Percentiles rank a stretch among this genome's conserved stretches.
Conservation (phyloP, 2,329 filamentous ascomycete species). For the Byssochlamys sp. region DNA sequence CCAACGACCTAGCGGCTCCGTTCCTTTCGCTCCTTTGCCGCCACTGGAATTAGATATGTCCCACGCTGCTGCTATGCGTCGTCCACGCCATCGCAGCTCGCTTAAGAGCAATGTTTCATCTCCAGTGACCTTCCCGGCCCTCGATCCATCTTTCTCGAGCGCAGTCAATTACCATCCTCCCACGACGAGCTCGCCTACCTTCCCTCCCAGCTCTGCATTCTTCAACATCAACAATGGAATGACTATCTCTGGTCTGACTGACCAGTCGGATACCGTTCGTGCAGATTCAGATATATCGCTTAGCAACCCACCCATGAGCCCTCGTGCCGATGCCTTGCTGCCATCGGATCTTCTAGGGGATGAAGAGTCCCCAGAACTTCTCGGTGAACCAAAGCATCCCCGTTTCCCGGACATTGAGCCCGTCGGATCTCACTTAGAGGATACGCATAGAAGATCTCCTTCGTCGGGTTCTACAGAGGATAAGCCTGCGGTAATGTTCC, state of each 20-base stretch:
- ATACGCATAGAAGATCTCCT: constrained; percentile 28
- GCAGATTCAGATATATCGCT: constrained; percentile 47
- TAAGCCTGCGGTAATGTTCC: constrained; percentile 35
- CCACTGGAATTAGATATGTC: constrained; percentile 34
- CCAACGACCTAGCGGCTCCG: constrained; percentile 27
- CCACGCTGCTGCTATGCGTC: constrained; percentile 31
- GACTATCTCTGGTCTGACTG: constrained; percentile 40
- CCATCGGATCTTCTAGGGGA: constrained; percentile 53
- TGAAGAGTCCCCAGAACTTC: constrained; percentile 36
- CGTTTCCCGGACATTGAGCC: constrained; percentile 22
- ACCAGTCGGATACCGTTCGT: constrained; percentile 30
- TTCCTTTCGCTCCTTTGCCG: constrained; percentile 32
- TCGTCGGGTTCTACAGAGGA: constrained; percentile 38
- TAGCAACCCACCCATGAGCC: constrained; percentile 54
- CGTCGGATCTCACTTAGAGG: constrained; percentile 21
- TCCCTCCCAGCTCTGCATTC: constrained; percentile 43
- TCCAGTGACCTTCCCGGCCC: constrained; percentile 31
- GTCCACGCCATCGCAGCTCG: constrained; percentile 38
- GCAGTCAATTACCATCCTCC: constrained; percentile 40
- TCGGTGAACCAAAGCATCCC: constrained; percentile 18
- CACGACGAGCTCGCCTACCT: constrained; percentile 44
- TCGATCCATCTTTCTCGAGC: constrained; percentile 31
- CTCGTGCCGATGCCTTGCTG: constrained; percentile 51
- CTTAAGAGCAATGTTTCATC: constrained; percentile 40
- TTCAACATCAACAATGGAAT: constrained; percentile 57